Base-by-base conservation (phyloP, 805 yeast genomes). In the Kluyveromyces siamensis region DNA sequence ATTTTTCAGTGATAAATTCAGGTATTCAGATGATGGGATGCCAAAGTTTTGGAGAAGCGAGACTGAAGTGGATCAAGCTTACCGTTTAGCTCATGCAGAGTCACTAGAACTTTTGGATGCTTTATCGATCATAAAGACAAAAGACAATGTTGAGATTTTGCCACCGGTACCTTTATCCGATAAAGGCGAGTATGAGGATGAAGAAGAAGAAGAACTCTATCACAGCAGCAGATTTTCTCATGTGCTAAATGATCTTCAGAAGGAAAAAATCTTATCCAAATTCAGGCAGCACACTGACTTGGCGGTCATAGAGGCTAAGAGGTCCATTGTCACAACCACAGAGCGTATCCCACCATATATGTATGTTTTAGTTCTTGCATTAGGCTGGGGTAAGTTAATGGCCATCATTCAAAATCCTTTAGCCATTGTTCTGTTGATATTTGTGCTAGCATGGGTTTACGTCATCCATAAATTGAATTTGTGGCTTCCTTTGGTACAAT, bases 331-430 rank as follows among this genome's bases (percentile, higher is more conserved):
- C 43, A 84, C 82, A 52, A 82, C 84, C 44, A 77, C 81, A 11
- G 80, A 96, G 0, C 81, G 83, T 50, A 84, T 93, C 49, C 99
- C 99, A 4, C 72, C 81, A 54, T 93, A 84, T 72, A 79, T 93
- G 49, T 89, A 87, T 68, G 68, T 80, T 10, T 60, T 91, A 13
- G 69, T 93, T 21, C 65, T 84, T 2, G 80, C 86, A 2, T 71
- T 93, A 19, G 99, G 99, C 9, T 93, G 96, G 96, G 90, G 90
- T 65, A 97, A 93, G 72, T 83, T 93, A 55, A 77, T 89, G 84
- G 84, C 93, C 9, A 79, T 93, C 16, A 61, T 93, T 41, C 77
- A 95, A 53, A 90, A 87, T 62, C 97, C 99, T 46, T 80, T 90
- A 54, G 72, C 85, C 6, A 63, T 89, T 44, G 57, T 77, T 1